Evolutionary conservation across 1,284 basidiomycete species (phyloP).

Genomic region (Uromyces viciae-fabae): DNA sequence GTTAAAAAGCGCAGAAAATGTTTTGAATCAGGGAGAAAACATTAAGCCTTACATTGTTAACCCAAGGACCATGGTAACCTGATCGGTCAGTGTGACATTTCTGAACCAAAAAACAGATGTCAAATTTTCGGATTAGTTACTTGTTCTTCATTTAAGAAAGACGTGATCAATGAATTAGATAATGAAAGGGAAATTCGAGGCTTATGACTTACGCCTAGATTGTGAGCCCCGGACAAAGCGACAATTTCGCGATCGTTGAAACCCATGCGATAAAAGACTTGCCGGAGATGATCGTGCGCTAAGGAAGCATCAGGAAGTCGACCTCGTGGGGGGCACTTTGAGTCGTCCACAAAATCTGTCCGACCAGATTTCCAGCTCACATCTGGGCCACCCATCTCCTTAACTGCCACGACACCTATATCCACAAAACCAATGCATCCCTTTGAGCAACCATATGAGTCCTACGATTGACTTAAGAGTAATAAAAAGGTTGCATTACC

Average conservation of each 20-base stretch:
- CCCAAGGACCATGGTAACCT: slow-evolving; percentile 57
- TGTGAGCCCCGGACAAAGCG: slow-evolving; percentile 61
- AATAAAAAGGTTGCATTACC: background rate
- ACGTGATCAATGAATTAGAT: slow-evolving; percentile 53
- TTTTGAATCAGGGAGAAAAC: background rate
- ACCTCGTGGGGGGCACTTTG: slow-evolving; percentile 55
- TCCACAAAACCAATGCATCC: slow-evolving; percentile 45
- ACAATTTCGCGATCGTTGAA: slow-evolving; percentile 62
- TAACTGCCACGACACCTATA: slow-evolving; percentile 59
- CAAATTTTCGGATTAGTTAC: no score
- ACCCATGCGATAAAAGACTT: slow-evolving; percentile 60
- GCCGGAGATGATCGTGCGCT: slow-evolving; percentile 59
- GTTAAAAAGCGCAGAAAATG: background rate
- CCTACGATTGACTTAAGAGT: slow-evolving; percentile 2
- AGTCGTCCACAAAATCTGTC: slow-evolving; percentile 57
- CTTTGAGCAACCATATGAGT: no score
- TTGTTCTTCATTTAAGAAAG: no score
- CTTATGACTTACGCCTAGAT: slow-evolving; percentile 57
- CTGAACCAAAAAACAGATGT: background rate
- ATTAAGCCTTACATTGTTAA: slow-evolving; percentile 47
- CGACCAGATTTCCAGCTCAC: slow-evolving; percentile 59
- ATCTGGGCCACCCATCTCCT: slow-evolving; percentile 59
- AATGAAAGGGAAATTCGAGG: no score
- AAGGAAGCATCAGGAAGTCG: slow-evolving; percentile 59
- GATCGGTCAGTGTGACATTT: slow-evolving; percentile 58